Evolutionary conservation across 352 stramenopile genomes (phyloP).

Genomic region (Aphanomyces euteiches): DNA sequence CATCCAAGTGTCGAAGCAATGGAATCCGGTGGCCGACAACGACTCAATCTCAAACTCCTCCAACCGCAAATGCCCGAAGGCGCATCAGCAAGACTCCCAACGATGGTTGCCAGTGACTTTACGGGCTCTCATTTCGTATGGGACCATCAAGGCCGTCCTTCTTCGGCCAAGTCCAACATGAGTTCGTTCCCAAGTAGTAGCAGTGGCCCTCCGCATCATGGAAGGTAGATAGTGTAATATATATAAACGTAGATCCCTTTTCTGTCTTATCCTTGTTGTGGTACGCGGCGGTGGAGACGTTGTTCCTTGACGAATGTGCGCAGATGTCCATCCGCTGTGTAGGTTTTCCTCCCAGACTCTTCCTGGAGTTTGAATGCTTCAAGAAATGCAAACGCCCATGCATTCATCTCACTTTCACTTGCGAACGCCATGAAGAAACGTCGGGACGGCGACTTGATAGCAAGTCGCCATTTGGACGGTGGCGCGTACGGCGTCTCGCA

Average conservation of each 20-base stretch:
- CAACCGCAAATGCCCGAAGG: neutral
- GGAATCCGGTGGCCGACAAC: slow-evolving; percentile 9
- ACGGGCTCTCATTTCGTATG: slow-evolving; percentile 24
- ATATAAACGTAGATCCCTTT: neutral
- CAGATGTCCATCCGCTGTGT: neutral
- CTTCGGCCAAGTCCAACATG: slow-evolving; percentile 15
- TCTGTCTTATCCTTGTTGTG: neutral
- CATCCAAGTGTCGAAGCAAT: neutral
- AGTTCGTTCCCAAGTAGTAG: slow-evolving; percentile 11
- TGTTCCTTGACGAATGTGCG: slow-evolving; percentile 10
- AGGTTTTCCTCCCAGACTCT: slow-evolving; percentile 10
- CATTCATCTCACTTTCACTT: slow-evolving; percentile 82
- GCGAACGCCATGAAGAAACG: slow-evolving; percentile 61
- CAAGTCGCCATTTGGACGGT: slow-evolving; percentile 73
- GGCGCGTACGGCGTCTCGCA: slow-evolving; percentile 60
- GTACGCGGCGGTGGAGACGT: neutral
- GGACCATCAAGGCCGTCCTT: slow-evolving; percentile 13
- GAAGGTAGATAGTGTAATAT: slow-evolving; percentile 1
- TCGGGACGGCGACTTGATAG: slow-evolving; percentile 56
- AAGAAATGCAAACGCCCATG: slow-evolving; percentile 57
- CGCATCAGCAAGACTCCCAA: neutral
- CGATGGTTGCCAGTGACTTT: slow-evolving; percentile 26
- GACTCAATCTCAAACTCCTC: slow-evolving; percentile 21
- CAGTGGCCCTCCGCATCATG: neutral
- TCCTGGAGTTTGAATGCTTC: slow-evolving; percentile 19